These are phyloP conservation scores for Fusarium circinatum DNA, from an alignment of 2,329 filamentous ascomycete genomes.

Conservation along the genomic window DNA sequence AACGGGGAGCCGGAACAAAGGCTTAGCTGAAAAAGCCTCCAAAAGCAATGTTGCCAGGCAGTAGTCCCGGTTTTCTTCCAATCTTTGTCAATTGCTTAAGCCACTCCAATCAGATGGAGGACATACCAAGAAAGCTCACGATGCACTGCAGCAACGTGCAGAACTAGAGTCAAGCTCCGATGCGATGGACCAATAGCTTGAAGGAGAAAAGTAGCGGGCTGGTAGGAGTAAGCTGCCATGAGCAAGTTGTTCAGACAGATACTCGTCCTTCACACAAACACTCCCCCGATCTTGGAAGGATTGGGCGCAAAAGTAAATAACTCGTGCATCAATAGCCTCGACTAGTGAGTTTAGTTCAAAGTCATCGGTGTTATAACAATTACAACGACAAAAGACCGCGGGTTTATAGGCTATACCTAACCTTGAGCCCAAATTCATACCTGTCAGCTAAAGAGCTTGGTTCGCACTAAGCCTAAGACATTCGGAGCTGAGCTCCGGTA, in stretches of 20 bases:
- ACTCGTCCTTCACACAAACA: background rate
- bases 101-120: background rate
- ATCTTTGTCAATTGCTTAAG: background rate
- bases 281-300: too few species aligned
- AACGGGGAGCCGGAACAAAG: background rate
- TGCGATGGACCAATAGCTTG: background rate
- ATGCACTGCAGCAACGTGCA: background rate
- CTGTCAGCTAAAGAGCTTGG: background rate
- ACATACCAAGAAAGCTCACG: background rate
- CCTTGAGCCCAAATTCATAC: background rate
- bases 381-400: background rate
- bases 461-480: background rate
- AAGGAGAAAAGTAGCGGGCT: background rate
- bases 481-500: background rate
- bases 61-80: background rate
- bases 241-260: background rate
- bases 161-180: background rate
- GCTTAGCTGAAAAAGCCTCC: background rate
- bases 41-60: background rate
- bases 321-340: background rate
- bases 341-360: background rate
- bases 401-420: background rate
- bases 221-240: background rate
- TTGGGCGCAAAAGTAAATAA: background rate
- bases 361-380: background rate